Conservation (phyloP, 2,329 filamentous ascomycete species). For the Venturia aucupariae region DNA sequence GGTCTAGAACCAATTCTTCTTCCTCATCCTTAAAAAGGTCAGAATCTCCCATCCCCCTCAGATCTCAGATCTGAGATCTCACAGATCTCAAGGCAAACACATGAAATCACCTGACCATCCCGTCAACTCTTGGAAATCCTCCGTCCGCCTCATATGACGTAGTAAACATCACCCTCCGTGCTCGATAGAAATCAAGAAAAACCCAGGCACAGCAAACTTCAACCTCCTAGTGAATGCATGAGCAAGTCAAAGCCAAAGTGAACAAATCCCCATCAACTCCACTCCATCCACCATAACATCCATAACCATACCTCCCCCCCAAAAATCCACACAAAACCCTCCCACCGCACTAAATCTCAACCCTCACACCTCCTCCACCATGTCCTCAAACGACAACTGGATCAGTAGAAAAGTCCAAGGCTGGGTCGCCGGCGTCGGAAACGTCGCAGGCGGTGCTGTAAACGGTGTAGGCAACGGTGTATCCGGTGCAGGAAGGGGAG, state of each 20-base stretch:
- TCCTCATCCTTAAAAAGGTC: not conserved
- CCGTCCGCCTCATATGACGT: not conserved
- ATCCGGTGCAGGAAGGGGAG: slow-evolving; percentile 36
- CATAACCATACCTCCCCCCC: not conserved
- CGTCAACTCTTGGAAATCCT: not conserved
- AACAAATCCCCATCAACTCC: not conserved
- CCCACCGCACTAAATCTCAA: not conserved
- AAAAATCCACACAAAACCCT: not conserved
- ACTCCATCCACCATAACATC: too few relatives aligned
- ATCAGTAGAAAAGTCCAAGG: slow-evolving; percentile 36
- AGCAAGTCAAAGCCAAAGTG: not conserved
- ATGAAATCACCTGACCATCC: not conserved
- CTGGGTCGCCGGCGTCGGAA: slow-evolving; percentile 35
- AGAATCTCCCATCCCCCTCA: too few relatives aligned
- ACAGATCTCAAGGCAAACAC: not conserved
- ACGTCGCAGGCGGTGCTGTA: slow-evolving; percentile 34
- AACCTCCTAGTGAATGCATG: too few relatives aligned
- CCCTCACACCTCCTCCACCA: slow-evolving; percentile 9
- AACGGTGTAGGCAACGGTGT: slow-evolving; percentile 37
- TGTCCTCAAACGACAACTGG: slow-evolving; percentile 33
- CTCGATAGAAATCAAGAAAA: not conserved
- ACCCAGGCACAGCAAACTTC: too few relatives aligned
- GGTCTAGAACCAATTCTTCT: not conserved
- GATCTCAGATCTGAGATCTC: not conserved
- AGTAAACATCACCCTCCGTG: not conserved